Percentiles rank a stretch among this genome's conserved stretches.
Evolutionary conservation across 73 alveolate species (phyloP).

Genomic region (Blepharisma japonicum): DNA sequence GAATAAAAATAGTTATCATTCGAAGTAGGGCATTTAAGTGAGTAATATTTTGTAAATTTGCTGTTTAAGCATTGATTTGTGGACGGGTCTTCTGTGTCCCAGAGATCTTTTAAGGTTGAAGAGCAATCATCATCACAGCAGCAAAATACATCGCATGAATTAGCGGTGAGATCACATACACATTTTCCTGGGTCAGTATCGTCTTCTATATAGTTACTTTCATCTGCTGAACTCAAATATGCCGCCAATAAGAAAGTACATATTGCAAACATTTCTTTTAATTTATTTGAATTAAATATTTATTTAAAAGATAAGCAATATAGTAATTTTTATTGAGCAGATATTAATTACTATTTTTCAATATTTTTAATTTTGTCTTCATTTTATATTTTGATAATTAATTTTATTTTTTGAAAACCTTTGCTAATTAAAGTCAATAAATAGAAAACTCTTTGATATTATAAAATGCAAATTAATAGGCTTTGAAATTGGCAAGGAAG

Average conservation of each 20-base stretch:
- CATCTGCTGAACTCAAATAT: neutral
- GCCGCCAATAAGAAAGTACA: constrained; percentile 1
- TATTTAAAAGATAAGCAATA: no score
- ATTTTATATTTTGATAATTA: no score
- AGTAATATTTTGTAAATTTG: neutral
- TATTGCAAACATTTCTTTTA: no score
- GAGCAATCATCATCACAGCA: constrained; percentile 19
- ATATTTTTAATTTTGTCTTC: no score
- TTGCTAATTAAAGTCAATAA: no score
- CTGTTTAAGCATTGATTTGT: neutral
- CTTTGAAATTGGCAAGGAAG: no score
- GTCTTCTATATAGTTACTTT: neutral
- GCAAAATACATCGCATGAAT: constrained; percentile 23
- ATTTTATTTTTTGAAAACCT: no score
- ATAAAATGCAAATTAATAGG: no score
- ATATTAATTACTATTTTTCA: no score
- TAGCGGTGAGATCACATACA: constrained; percentile 6
- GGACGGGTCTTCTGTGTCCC: neutral
- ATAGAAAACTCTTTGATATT: no score
- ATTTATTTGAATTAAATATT: no score
- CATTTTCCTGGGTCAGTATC: constrained; percentile 18
- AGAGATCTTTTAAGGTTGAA: neutral
- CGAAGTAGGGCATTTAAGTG: neutral
- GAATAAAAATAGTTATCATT: neutral
- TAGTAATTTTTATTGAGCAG: no score